Evolutionary conservation across 768 basidiomycete genomes (phyloP), one percentile per base, ranked within the genome.

Genomic region (Pleurotus pulmonarius): DNA sequence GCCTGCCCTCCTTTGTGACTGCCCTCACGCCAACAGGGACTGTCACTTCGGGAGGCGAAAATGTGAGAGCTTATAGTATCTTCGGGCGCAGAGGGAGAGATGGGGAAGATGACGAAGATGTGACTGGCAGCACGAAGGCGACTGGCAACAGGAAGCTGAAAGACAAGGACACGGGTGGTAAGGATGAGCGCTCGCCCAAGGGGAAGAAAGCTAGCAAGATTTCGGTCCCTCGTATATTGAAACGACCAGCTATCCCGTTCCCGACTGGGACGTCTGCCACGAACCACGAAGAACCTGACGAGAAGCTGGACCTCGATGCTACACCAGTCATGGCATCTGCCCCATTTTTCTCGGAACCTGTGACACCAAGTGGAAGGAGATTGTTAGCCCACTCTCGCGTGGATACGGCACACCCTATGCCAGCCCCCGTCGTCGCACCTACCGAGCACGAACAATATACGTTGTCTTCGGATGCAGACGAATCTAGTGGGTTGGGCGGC

Each of bases 151-250:
- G 59, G 25, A 65, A 62, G 44, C 45, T 37, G 3, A 63, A 61
- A 22, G 45, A 48, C 20, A 63, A 61, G 49, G 65, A 11, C 61
- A 67, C 40, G 62, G 65, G 45, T 62, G 5, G 66, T 65, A 39
- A 65, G 62, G 60, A 65, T 61, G 53, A 64, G 66, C 8, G 65
- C 62, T 48, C 61, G 65, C 25, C 60, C 67, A 13, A 67, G 68
- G 59, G 59, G 37, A 66, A 65, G 46, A 69, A 63, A 49, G 40
- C 55, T 18, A 67, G 59, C 51, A 55, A 58, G 44, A 60, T 38
- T 22, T 51, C n/a, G 3, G 47, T 56, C 6, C 56, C 25, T 38
- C 59, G 41, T 29, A 58, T 40, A 20, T 51, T 63, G 15, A 49
- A 58, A 49, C 46, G 58, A 20, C 18, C 46, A 44, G 20, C 51